Evolutionary conservation across 371 early-diverging fungal genomes (phyloP), one percentile per base, ranked within the genome.

Genomic region (Syncephalastrum racemosum): DNA sequence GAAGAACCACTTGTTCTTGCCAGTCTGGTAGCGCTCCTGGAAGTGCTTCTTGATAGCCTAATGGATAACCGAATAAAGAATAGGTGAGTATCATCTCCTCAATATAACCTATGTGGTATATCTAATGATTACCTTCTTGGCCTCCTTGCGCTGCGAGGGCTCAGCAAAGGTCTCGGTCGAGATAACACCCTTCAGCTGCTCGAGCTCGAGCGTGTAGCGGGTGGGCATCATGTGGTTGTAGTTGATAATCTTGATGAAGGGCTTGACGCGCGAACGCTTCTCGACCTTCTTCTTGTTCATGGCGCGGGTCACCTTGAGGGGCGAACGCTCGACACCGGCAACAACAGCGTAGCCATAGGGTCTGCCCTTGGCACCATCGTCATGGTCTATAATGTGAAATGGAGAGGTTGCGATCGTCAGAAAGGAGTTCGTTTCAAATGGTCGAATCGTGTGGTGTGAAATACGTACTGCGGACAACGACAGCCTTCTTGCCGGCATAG

Each of bases 1-100:
- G 90, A 98, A 98, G 93, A 98, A 98, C 99, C 99, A 98, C 91
- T 94, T 95, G 93, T 95, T 96, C 91, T 96, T 96, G 77, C 99
- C 99, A 67, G 88, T 80, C 77, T 88, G 88, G 88, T 96, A 96
- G 72, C 83, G 80, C 83, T 96, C 93, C 86, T 97, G 88, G 80
- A 98, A 90, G 67, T 90, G 81, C 89, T 90, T 92, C 85, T 90
- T 93, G 83, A 97, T 82, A 60, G 87, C 88, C 76, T 75, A 47
- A 14, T 20, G n/a, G 3, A 41, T 3, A 25, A 13, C 1, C 1
- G 58, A 49, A 15, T 49, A 45, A 40, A 53, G 27, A 7, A 54
- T 19, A 36, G 46, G 14, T 59, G 7, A 27, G 50, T 42, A 44
- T 44, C 20, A 19, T 31, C 2, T 25, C 4, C 5, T 4, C 19